Conservation (phyloP, 495 filamentous ascomycete genomes). For the Mycothermus thermophilus region DNA sequence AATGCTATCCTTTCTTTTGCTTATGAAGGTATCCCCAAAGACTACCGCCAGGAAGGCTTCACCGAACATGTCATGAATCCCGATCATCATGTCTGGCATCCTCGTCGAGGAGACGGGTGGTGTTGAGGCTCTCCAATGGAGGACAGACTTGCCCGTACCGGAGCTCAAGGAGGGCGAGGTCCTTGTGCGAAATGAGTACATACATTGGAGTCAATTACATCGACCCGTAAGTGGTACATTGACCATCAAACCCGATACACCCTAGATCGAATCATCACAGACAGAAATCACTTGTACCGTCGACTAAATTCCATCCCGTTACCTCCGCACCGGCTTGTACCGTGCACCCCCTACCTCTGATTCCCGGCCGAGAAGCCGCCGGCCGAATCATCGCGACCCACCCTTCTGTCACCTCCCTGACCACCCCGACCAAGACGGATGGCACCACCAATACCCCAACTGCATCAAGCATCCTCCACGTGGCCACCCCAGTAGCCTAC, state of each 20-base stretch:
- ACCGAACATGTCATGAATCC: slow-evolving; percentile 17
- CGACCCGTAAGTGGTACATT: slow-evolving; percentile 40
- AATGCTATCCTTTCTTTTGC: too few species aligned
- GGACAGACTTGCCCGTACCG: slow-evolving; percentile 63
- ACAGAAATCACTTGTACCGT: too few species aligned
- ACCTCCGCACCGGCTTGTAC: slow-evolving; percentile 88
- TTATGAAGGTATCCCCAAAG: too few species aligned
- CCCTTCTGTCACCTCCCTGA: slow-evolving; percentile 30
- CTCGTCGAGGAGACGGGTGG: slow-evolving; percentile 65
- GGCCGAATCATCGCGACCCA: slow-evolving; percentile 27
- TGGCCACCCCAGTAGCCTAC: slow-evolving; percentile 56
- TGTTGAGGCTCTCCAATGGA: slow-evolving; percentile 62
- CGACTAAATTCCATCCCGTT: slow-evolving; percentile 39
- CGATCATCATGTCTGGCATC: slow-evolving; percentile 63
- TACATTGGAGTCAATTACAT: slow-evolving; percentile 85
- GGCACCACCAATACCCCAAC: neutral
- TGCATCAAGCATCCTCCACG: too few species aligned
- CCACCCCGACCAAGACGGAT: neutral
- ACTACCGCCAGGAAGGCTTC: too few species aligned
- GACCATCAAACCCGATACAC: neutral
- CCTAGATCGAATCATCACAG: too few species aligned
- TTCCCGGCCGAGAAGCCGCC: slow-evolving; percentile 73
- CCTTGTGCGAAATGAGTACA: slow-evolving; percentile 75
- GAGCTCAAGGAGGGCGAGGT: slow-evolving; percentile 54
- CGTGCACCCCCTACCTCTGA: slow-evolving; percentile 51